A percentile compares a stretch with the other conserved stretches of the same genome.
Evolutionary conservation across 2,329 filamentous ascomycete genomes (phyloP).

Genomic region (Aspergillus pseudoglaucus): DNA sequence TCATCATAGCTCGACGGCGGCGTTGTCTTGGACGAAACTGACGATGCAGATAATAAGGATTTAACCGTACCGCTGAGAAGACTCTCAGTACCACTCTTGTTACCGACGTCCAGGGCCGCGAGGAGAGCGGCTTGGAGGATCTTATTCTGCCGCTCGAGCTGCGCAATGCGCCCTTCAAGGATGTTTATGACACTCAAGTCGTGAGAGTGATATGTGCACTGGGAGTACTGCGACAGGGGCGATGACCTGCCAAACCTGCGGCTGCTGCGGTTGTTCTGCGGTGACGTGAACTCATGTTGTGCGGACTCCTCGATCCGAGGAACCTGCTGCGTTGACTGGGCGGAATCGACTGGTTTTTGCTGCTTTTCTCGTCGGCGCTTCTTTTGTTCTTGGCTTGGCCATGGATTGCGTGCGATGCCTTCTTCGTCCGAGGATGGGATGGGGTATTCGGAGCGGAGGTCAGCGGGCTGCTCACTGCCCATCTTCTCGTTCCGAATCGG

Average conservation of each 20-base stretch:
- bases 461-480: constrained; percentile 9
- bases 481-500: constrained; percentile 15
- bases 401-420: constrained; percentile 15
- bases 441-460: constrained; percentile 23
- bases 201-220: constrained; percentile 14
- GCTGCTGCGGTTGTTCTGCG: constrained; percentile 10
- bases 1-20: constrained; percentile 11
- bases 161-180: constrained; percentile 32
- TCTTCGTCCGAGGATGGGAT: constrained; percentile 38
- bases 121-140: constrained; percentile 37
- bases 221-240: constrained; percentile 18
- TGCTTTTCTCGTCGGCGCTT: constrained; percentile 8
- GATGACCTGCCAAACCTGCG: constrained; percentile 15
- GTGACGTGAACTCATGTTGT: constrained; percentile 12
- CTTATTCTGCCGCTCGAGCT: constrained; percentile 38
- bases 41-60: constrained; percentile 2
- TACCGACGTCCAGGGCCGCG: constrained; percentile 33
- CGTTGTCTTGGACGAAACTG: constrained; percentile 14
- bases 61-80: constrained; percentile 3
- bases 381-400: neutral
- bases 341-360: constrained; percentile 1
- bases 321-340: constrained; percentile 1
- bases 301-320: constrained; percentile 2
- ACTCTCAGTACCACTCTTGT: constrained; percentile 20
- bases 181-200: constrained; percentile 16